Evolutionary conservation across 352 stramenopile species (phyloP), one percentile per base, ranked within the genome.

Genomic region (Saprolegnia diclina): DNA sequence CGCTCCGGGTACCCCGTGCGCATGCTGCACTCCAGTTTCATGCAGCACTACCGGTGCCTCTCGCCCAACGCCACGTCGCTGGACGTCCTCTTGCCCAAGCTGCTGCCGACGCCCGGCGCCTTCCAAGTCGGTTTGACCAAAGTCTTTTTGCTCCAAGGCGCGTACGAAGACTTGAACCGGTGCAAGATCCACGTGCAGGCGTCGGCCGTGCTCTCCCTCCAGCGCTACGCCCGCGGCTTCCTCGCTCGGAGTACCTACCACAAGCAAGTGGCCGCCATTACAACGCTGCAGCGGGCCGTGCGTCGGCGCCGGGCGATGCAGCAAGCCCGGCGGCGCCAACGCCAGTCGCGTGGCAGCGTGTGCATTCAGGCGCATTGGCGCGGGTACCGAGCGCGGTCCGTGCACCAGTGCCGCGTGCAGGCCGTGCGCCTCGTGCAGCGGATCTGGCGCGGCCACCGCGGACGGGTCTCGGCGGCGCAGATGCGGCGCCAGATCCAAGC

Each of bases 1-100:
- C 82, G 88, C 11, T 90, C 80, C 29, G 87, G 88, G 24, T 95
- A 95, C 77, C 96, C 97, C 37, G 96, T 99, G 62, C 96, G 98
- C 67, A 90, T 99, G 64, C 70, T 78, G 56, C 96, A 99, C 76
- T 73, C 91, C 54, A 75, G 86, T 72, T 99, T 99, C 78, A 78
- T 96, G 16, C 75, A 84, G 26, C 80, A 83, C 16, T 95, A 92
- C 73, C 35, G 63, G 5, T 29, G 50, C 16, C 50, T 69, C 21
- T 59, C 44, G 11, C 63, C 63, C n/a, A 22, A 42, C 7, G 13
- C 24, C 11, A 16, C 10, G 24, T 24, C 52, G 35, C 9, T 59
- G 24, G 52, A 16, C 2, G 3, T n/a, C 1, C 42, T 48, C 13
- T n/a, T 48, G 42, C 42, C 7, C 1, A 48, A 3, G 42, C 42